These are phyloP conservation scores for Alternaria triticina DNA, from an alignment of 2,329 filamentous ascomycete genomes.

Conservation along the genomic window DNA sequence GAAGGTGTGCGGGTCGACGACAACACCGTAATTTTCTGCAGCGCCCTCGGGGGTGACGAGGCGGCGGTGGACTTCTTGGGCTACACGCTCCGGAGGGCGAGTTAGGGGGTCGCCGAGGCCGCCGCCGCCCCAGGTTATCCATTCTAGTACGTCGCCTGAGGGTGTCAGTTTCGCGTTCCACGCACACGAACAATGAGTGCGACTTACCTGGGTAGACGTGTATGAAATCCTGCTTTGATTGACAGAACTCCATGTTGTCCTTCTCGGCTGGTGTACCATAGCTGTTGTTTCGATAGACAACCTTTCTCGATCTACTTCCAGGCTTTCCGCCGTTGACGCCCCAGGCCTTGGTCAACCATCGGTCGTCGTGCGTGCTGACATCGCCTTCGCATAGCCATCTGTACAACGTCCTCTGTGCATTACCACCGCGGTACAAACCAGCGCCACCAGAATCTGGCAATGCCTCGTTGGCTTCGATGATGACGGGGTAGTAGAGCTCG, in stretches of 20 bases:
- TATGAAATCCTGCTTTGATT: constrained; percentile 58
- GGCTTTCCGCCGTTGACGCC: constrained; percentile 57
- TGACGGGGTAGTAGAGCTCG: constrained; percentile 57
- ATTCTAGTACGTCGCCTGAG: constrained; percentile 56
- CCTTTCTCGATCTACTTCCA: constrained; percentile 52
- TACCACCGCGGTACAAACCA: constrained; percentile 57
- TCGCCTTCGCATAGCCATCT: constrained; percentile 56
- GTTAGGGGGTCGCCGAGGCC: constrained; percentile 57
- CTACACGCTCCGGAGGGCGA: constrained; percentile 53
- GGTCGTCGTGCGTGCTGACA: constrained; percentile 57
- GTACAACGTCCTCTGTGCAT: constrained; percentile 57
- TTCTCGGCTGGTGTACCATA: constrained; percentile 42
- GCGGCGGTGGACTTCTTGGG: constrained; percentile 54
- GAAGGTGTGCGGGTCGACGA: constrained; percentile 48
- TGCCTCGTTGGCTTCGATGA: constrained; percentile 57
- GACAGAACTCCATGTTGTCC: constrained; percentile 47
- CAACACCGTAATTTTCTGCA: constrained; percentile 54
- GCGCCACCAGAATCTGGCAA: constrained; percentile 57
- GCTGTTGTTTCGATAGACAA: constrained; percentile 51
- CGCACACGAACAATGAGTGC: neutral
- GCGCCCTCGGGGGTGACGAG: constrained; percentile 55
- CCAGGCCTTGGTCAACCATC: constrained; percentile 59
- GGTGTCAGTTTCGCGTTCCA: neutral
- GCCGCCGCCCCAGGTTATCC: constrained; percentile 59
- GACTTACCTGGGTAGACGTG: constrained; percentile 49